Evolutionary conservation across 768 basidiomycete species (phyloP).

Genomic region (Pisolithus sp.): DNA sequence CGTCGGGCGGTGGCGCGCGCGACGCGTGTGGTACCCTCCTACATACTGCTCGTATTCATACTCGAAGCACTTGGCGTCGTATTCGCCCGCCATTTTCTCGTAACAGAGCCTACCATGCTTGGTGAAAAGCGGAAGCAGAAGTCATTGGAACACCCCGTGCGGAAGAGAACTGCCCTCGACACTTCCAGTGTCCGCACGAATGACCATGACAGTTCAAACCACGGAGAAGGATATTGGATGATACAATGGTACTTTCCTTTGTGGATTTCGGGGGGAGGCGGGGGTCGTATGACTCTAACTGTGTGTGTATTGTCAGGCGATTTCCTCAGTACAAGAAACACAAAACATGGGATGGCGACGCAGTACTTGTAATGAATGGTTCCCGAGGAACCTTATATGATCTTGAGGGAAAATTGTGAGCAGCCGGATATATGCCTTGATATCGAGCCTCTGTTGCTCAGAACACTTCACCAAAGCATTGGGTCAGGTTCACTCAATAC

Average conservation of each 20-base stretch:
- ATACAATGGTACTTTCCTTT: constrained; percentile 56
- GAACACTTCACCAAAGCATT: constrained; percentile 34
- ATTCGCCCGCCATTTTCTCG: too few species aligned
- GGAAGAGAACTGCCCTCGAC: constrained; percentile 26
- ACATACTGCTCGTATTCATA: too few species aligned
- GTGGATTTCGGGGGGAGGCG: not conserved
- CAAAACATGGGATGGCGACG: constrained; percentile 88
- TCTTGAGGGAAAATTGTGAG: constrained; percentile 60
- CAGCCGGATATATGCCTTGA: constrained; percentile 1
- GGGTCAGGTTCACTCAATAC: constrained; percentile 42
- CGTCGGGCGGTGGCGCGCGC: too few species aligned
- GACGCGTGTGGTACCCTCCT: too few species aligned
- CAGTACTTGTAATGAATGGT: constrained; percentile 48
- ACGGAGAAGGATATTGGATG: constrained; percentile 56
- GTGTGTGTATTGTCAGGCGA: constrained; percentile 38
- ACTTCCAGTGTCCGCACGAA: constrained; percentile 5
- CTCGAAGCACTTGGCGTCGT: too few species aligned
- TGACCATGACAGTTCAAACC: constrained; percentile 9
- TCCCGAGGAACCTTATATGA: constrained; percentile 50
- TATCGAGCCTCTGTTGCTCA: not conserved
- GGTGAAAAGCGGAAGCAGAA: constrained; percentile 27
- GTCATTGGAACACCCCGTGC: constrained; percentile 15
- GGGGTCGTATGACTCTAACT: not conserved
- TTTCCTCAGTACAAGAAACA: constrained; percentile 72
- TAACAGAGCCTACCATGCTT: constrained; percentile 5